A percentile compares a stretch with the other conserved stretches of the same genome.
phyloP scores from a whole-genome alignment of 768 basidiomycete species.

The Trametes punicea region DNA sequence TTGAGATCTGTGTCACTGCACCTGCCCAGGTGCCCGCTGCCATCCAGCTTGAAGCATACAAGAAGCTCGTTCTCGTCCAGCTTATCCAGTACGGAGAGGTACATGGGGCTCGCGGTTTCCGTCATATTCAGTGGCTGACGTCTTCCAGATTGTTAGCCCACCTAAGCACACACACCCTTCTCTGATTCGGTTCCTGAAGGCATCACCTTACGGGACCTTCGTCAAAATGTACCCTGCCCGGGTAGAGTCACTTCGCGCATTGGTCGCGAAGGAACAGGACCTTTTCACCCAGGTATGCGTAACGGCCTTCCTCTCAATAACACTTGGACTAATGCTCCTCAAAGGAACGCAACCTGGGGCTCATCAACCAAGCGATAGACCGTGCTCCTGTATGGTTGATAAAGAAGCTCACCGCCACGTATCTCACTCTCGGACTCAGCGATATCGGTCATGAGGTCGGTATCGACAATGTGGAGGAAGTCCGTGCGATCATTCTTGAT shows the following conservation, averaged over 20 bases:
- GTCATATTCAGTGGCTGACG: background rate
- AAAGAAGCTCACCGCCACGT: constrained; percentile 78
- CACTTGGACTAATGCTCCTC: background rate
- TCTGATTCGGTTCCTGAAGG: constrained; percentile 61
- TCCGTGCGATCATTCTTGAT: constrained; percentile 56
- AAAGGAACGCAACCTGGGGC: constrained; percentile 71
- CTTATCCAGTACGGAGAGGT: constrained; percentile 77
- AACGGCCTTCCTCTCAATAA: background rate
- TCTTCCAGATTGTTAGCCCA: constrained; percentile 38
- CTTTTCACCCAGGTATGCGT: constrained; percentile 49
- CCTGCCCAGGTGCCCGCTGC: constrained; percentile 51
- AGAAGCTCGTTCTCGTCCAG: constrained; percentile 79
- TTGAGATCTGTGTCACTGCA: constrained; percentile 71
- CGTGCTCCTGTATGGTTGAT: constrained; percentile 77
- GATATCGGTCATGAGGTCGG: constrained; percentile 63
- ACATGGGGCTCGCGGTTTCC: constrained; percentile 3
- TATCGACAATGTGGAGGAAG: constrained; percentile 51
- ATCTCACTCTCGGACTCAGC: constrained; percentile 68
- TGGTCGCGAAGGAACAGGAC: constrained; percentile 53
- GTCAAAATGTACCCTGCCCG: constrained; percentile 65
- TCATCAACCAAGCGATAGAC: constrained; percentile 62
- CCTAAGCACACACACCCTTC: constrained; percentile 73
- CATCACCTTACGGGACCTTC: constrained; percentile 61
- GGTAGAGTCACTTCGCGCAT: constrained; percentile 39
- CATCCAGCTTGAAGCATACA: constrained; percentile 82